These are phyloP conservation scores for Solanum hybrid DNA, from an alignment of 305 asterid genomes.

Conservation along the genomic window DNA sequence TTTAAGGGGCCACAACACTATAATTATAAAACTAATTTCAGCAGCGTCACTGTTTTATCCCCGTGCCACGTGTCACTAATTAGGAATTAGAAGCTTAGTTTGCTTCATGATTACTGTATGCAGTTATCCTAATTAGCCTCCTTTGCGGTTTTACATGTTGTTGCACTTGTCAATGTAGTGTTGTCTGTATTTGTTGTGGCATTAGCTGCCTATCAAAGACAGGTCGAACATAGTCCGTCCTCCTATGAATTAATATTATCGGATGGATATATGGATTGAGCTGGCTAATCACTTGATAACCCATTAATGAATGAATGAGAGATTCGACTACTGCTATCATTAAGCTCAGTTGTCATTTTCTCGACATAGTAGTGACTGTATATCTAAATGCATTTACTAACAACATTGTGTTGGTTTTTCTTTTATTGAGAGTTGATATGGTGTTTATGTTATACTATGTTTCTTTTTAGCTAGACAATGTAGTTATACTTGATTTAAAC, in stretches of 20 bases:
- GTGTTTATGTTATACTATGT: background rate
- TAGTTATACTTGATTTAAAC: background rate
- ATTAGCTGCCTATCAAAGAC: background rate
- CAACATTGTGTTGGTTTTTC: background rate
- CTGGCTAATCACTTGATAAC: background rate
- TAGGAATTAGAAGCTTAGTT: background rate
- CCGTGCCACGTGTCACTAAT: background rate
- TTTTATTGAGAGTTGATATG: background rate
- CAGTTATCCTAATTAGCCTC: background rate
- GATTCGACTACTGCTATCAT: background rate
- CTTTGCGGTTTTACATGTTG: background rate
- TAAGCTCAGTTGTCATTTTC: background rate
- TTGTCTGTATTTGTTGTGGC: background rate
- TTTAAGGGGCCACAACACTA: background rate
- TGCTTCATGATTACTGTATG: background rate
- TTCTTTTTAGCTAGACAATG: background rate
- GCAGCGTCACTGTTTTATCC: background rate
- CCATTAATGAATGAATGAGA: background rate
- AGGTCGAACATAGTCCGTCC: background rate
- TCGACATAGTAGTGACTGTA: background rate
- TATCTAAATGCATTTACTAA: background rate
- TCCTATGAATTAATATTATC: background rate
- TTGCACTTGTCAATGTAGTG: background rate
- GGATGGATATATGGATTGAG: background rate
- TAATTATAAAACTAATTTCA: background rate